Percentiles rank a stretch among this genome's conserved stretches.
Evolutionary conservation across 2,329 filamentous ascomycete species (phyloP).

Genomic region (Pseudocercospora fuligena): DNA sequence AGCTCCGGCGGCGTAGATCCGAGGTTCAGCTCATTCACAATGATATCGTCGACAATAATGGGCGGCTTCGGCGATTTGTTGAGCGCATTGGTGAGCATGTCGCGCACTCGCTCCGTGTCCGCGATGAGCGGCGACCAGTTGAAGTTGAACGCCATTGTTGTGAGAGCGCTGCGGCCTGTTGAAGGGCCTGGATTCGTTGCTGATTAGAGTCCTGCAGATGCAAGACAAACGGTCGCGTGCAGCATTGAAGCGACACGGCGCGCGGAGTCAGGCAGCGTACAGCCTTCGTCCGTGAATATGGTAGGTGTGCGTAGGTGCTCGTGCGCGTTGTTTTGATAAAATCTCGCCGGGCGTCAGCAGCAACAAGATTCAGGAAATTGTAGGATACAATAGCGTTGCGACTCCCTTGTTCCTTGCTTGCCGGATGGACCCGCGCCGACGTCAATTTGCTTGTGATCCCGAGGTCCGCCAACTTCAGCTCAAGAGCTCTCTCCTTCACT

Average conservation of each 20-base stretch:
- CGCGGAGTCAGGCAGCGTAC: constrained; percentile 1
- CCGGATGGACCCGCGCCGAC: background rate
- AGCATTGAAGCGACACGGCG: background rate
- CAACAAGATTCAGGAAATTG: constrained; percentile 2
- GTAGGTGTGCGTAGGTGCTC: background rate
- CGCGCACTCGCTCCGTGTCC: constrained; percentile 87
- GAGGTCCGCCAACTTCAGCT: background rate
- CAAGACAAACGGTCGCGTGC: constrained; percentile 35
- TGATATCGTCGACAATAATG: constrained; percentile 98
- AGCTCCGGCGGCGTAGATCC: constrained; percentile 92
- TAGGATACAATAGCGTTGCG: background rate
- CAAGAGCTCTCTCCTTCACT: background rate
- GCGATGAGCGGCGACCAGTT: constrained; percentile 99
- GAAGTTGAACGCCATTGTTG: constrained; percentile 97
- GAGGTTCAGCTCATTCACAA: constrained; percentile 96
- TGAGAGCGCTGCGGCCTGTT: constrained; percentile 17
- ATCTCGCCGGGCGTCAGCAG: background rate
- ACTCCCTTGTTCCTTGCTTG: constrained; percentile 7
- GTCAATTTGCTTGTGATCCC: background rate
- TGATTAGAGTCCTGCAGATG: constrained; percentile 27
- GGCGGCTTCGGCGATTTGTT: constrained; percentile 98
- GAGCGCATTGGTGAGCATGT: constrained; percentile 90
- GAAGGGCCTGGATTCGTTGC: constrained; percentile 11
- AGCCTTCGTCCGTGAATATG: background rate
- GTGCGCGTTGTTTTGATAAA: background rate